Conservation (phyloP, 805 yeast species). For the Saccharomycopsis schoenii region DNA sequence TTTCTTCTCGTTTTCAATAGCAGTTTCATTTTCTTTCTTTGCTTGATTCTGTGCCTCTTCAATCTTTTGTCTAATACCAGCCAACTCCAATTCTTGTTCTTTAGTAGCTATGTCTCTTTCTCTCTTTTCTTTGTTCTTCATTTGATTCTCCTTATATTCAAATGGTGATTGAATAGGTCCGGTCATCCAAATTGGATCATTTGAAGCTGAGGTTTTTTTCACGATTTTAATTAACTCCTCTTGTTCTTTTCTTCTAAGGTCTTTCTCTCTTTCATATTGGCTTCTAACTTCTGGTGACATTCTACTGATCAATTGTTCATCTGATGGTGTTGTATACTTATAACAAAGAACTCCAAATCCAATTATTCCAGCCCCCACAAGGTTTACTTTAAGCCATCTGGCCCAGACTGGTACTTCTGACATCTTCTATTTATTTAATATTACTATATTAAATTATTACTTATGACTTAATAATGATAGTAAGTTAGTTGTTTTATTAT, state of each 20-base stretch:
- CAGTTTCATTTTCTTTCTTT: conserved; percentile 25
- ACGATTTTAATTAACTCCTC: conserved; percentile 60
- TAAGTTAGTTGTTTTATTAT: background rate
- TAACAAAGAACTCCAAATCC: conserved; percentile 63
- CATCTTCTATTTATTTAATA: background rate
- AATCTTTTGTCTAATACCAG: conserved; percentile 30
- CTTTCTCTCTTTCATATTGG: conserved; percentile 58
- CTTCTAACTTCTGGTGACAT: conserved; percentile 78
- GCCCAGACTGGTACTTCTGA: conserved; percentile 28
- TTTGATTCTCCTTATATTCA: conserved; percentile 31
- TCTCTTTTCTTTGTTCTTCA: conserved; percentile 35
- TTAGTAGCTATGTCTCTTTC: conserved; percentile 39
- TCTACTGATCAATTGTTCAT: conserved; percentile 61
- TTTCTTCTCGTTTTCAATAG: conserved; percentile 20
- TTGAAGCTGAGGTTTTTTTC: conserved; percentile 48
- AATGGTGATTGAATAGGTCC: conserved; percentile 64
- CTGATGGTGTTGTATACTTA: conserved; percentile 76
- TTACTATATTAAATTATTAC: background rate
- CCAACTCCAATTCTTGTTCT: conserved; percentile 33
- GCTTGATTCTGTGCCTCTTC: conserved; percentile 26
- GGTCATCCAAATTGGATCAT: conserved; percentile 78
- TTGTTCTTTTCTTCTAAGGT: conserved; percentile 57
- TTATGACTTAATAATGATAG: background rate
- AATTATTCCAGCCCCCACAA: conserved; percentile 55
- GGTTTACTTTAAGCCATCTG: conserved; percentile 49